Evolutionary conservation across 202 grass and related monocot species (phyloP), one percentile per base, ranked within the genome.

Genomic region (Elaeis oleifera): DNA sequence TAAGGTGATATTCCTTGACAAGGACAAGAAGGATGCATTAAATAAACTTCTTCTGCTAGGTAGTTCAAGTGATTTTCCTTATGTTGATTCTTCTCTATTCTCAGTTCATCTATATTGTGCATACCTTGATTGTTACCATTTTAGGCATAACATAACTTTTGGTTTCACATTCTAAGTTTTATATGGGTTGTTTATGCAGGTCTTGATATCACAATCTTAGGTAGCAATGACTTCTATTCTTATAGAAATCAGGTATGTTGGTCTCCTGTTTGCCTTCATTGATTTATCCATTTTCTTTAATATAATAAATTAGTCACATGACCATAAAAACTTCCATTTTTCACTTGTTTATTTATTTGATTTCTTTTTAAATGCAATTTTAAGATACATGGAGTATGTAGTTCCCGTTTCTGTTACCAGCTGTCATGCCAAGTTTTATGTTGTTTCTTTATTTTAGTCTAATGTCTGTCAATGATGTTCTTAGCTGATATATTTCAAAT

Each of bases 141-240:
- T 6, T 61, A 49, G 51, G 57, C 59, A 4, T 16, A 71, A 6
- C 62, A 32, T 13, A 18, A 9, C 59, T 68, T 56, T 53, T 53
- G 11, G 39, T 64, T 62, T 59, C 51, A 66, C 55, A 9, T 31
- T 5, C 27, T 68, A 63, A 82, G 54, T 17, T 65, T 70, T 39
- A 0, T 67, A 27, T 50, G 48, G 15, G 64, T 25, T 20, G 7
- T 50, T 76, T 19, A 18, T 87, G 65, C 67, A 89, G 88, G 88
- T 68, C 60, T 99, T 65, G 69, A 56, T 64, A 87, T 94, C 70
- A 89, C 88, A 19, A 94, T 99, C 72, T 67, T 94, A 60, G 88
- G 94, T 27, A 82, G 74, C 71, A 99, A 99, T 77, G 88, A 94
- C 84, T 99, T 99, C 65, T 99, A 99, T 67, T 99, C 94, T n/a